Percentiles rank a stretch among this genome's conserved stretches.
These are phyloP conservation scores for Pestalotiopsis sp. DNA, from an alignment of 2,329 filamentous ascomycete species.

Conservation along the genomic window DNA sequence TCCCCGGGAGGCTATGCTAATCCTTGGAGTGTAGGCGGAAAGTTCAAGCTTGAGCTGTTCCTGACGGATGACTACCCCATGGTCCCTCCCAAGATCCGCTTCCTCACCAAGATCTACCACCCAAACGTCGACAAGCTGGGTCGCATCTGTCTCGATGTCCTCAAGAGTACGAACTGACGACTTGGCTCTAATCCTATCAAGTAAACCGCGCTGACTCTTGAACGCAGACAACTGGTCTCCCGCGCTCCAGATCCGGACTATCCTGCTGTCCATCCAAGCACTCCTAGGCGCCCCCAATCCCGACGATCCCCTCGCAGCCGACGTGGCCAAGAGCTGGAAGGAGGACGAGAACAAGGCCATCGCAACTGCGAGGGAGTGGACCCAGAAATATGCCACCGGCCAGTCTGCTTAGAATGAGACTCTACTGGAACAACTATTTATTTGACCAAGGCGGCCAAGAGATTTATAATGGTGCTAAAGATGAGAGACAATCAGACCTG, in stretches of 20 bases:
- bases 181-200: not conserved
- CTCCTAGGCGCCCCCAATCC: constrained; percentile 95
- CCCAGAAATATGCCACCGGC: constrained; percentile 70
- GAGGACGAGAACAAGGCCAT: constrained; percentile 93
- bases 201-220: constrained; percentile 14
- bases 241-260: constrained; percentile 95
- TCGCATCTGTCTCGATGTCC: constrained; percentile 93
- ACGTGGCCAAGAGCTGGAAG: constrained; percentile 98
- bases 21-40: constrained; percentile 58
- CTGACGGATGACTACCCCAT: constrained; percentile 98
- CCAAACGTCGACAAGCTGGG: constrained; percentile 98
- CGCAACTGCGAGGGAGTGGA: constrained; percentile 91
- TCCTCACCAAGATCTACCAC: constrained; percentile 98
- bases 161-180: constrained; percentile 73
- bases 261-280: constrained; percentile 97
- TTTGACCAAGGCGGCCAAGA: too few species aligned
- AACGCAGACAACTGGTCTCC: constrained; percentile 93
- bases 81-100: constrained; percentile 97
- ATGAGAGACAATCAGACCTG: too few species aligned
- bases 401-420: constrained; percentile 39
- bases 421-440: not conserved
- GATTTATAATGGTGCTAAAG: too few species aligned
- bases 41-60: constrained; percentile 97
- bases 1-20: not conserved
- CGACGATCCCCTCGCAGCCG: constrained; percentile 96